A percentile compares a stretch with the other conserved stretches of the same genome.
Conservation (phyloP, 23 red algal genomes). For the Gracilaria caudata region DNA sequence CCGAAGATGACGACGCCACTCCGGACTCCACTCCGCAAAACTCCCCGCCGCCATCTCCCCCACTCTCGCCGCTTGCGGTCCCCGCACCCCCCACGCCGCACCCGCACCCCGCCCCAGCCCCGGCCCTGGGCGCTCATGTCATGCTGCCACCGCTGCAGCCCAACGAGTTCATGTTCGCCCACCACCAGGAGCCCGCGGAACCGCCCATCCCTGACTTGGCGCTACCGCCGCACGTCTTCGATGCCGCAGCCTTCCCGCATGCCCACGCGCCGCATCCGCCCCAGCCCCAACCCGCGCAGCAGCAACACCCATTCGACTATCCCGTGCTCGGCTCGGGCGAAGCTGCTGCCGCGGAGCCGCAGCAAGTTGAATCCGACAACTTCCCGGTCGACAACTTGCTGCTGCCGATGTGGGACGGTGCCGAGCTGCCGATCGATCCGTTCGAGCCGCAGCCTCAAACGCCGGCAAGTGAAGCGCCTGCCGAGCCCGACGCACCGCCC, state of each 20-base stretch:
- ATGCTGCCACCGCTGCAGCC: neutral
- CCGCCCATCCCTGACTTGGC: neutral
- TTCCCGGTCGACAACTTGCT: conserved; percentile 8
- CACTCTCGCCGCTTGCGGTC: neutral
- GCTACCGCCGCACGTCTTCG: neutral
- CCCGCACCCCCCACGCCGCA: neutral
- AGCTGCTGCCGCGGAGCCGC: neutral
- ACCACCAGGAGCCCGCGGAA: neutral
- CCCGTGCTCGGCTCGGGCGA: neutral
- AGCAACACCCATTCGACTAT: neutral
- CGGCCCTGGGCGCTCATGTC: neutral
- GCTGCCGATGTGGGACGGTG: conserved; percentile 16
- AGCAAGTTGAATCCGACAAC: neutral
- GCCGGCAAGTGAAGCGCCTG: neutral
- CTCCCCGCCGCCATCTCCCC: neutral
- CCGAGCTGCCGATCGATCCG: conserved; percentile 14
- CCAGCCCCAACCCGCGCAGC: neutral
- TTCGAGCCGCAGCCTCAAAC: neutral
- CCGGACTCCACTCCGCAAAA: conserved; percentile 20
- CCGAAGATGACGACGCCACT: conserved; percentile 22
- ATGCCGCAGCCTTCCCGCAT: neutral
- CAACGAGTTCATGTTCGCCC: neutral
- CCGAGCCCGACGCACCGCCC: neutral
- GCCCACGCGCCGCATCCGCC: neutral
- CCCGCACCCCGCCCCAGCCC: neutral